Conservation (phyloP, 73 alveolate genomes). For the Effrenium voratum region DNA sequence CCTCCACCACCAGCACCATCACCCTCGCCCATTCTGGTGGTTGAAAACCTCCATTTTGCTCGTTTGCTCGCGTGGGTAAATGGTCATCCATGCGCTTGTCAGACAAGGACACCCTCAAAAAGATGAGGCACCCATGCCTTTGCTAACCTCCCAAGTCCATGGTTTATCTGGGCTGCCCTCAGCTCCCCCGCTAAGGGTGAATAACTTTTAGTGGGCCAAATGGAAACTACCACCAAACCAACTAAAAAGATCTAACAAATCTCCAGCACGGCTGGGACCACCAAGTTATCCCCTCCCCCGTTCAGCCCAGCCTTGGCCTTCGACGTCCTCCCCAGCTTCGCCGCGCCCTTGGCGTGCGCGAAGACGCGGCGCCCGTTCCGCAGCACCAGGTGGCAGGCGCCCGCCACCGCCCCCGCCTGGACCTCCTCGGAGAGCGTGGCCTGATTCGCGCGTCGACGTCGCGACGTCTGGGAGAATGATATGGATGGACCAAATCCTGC, state of each 20-base stretch:
- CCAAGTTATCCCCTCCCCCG: too few relatives aligned
- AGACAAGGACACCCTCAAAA: too few relatives aligned
- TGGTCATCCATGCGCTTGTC: too few relatives aligned
- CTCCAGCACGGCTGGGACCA: neutral
- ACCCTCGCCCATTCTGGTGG: too few relatives aligned
- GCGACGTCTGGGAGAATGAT: neutral
- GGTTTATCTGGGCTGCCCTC: too few relatives aligned
- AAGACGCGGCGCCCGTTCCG: slow-evolving; percentile 38
- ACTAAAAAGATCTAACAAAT: neutral
- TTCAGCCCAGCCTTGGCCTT: neutral
- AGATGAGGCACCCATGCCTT: too few relatives aligned
- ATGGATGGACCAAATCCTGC: neutral
- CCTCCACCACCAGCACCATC: too few relatives aligned
- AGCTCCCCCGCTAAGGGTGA: neutral
- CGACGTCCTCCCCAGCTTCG: neutral
- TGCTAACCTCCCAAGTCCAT: too few relatives aligned
- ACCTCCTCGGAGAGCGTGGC: neutral
- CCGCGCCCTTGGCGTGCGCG: slow-evolving; percentile 36
- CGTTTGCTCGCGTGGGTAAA: too few relatives aligned
- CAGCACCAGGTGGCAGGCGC: slow-evolving; percentile 44
- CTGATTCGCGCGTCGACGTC: neutral
- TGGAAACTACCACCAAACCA: neutral
- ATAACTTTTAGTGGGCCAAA: neutral
- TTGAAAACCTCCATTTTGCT: too few relatives aligned
- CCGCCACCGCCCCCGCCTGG: slow-evolving; percentile 59